Conservation (phyloP, 495 filamentous ascomycete species). For the Extremus antarcticus region DNA sequence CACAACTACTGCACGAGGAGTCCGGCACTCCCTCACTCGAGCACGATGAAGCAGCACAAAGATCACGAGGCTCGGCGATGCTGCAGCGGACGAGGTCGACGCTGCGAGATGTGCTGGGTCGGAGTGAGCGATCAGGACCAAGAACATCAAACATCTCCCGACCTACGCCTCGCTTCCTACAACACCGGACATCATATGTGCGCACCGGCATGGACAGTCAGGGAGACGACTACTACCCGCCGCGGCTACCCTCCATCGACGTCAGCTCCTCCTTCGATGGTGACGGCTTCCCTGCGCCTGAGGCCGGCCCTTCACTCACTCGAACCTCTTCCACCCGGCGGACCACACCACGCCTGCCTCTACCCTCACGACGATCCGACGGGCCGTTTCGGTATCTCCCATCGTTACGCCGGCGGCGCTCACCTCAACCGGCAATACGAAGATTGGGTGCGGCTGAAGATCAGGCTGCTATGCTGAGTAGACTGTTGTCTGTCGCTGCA, state of each 20-base stretch:
- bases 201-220: constrained; percentile 15
- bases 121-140: neutral
- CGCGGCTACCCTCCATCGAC: constrained; percentile 18
- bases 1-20: constrained; percentile 8
- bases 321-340: constrained; percentile 11
- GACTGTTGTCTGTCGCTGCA: constrained; percentile 36
- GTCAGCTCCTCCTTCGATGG: constrained; percentile 20
- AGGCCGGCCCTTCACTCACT: constrained; percentile 1
- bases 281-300: constrained; percentile 11
- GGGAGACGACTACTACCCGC: constrained; percentile 15
- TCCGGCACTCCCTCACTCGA: neutral
- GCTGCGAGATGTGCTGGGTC: constrained; percentile 10
- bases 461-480: constrained; percentile 35
- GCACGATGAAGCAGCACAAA: neutral
- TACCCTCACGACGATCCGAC: constrained; percentile 24
- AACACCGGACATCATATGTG: constrained; percentile 15
- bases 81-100: constrained; percentile 15
- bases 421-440: constrained; percentile 20
- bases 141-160: neutral
- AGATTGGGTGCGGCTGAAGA: constrained; percentile 26
- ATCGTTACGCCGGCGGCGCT: constrained; percentile 30
- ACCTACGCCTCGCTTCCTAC: constrained; percentile 6
- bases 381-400: constrained; percentile 29
- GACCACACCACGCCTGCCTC: constrained; percentile 3
- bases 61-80: neutral